phyloP scores from a whole-genome alignment of 78 protist species.

The Anaeramoeba flamelloides region DNA sequence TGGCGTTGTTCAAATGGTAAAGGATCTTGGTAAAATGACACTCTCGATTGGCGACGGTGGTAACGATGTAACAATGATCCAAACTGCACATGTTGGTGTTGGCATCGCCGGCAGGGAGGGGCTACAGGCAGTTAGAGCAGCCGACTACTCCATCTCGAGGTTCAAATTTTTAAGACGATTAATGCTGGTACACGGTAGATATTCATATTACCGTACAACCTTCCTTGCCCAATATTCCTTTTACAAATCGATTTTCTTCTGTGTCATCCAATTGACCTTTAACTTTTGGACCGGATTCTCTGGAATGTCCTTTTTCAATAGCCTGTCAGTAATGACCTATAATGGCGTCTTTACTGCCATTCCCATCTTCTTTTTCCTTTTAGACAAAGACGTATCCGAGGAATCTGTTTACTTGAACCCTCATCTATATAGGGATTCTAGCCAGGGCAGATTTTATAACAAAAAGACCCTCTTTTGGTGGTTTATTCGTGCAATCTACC shows the following conservation, averaged over 20 bases:
- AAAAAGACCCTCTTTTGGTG: neutral
- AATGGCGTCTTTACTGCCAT: neutral
- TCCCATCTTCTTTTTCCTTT: neutral
- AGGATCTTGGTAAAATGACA: neutral
- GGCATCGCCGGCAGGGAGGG: neutral
- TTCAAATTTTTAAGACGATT: conserved; percentile 48
- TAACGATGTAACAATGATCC: neutral
- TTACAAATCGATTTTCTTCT: neutral
- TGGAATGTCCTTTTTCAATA: neutral
- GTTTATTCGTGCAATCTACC: neutral
- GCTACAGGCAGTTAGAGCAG: neutral
- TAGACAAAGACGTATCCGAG: neutral
- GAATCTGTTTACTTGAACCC: neutral
- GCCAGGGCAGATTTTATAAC: neutral
- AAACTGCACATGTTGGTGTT: neutral
- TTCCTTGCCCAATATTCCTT: neutral
- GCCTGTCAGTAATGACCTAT: neutral
- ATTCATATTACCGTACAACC: conserved; percentile 12
- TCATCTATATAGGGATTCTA: neutral
- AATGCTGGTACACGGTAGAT: conserved; percentile 70
- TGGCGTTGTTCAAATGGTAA: neutral
- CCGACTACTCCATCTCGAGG: neutral
- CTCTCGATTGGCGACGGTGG: neutral
- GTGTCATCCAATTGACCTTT: neutral
- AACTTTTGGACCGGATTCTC: neutral